These are phyloP conservation scores for Gossypium aridum DNA, from an alignment of 441 rosid genomes.

Conservation along the genomic window DNA sequence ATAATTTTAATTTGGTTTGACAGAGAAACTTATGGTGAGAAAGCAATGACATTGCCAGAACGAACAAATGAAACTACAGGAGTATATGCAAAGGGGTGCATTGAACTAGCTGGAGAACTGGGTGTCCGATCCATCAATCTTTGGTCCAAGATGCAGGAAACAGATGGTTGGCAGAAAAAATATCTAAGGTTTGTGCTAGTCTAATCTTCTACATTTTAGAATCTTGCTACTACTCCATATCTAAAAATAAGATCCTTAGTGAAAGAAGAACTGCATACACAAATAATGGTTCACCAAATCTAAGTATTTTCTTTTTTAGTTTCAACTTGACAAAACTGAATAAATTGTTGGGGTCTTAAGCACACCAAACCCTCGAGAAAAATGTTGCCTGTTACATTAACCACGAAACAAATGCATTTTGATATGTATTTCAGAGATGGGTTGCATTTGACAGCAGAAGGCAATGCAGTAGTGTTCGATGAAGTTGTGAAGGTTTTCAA, in stretches of 20 bases:
- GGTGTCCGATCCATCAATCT: constrained; percentile 50
- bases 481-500: constrained; percentile 50
- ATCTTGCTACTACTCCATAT: background rate
- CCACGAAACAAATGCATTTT: background rate
- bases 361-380: too few relatives aligned
- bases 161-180: constrained; percentile 70
- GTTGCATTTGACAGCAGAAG: constrained; percentile 72
- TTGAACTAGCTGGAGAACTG: constrained; percentile 59
- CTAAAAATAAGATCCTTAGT: background rate
- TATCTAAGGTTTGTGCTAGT: constrained; percentile 53
- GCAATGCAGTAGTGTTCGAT: constrained; percentile 58
- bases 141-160: constrained; percentile 91
- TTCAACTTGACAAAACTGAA: background rate
- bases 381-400: too few relatives aligned
- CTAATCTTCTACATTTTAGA: background rate
- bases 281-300: background rate
- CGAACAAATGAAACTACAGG: constrained; percentile 83
- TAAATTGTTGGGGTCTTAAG: background rate
- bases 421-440: constrained; percentile 55
- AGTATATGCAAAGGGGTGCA: constrained; percentile 57
- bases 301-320: background rate
- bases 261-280: background rate
- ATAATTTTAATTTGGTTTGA: constrained; percentile 4
- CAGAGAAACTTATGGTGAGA: constrained; percentile 70
- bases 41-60: constrained; percentile 64